Evolutionary conservation across 192 early-diverging fungal genomes (phyloP).

Genomic region (Coemansia sp.): DNA sequence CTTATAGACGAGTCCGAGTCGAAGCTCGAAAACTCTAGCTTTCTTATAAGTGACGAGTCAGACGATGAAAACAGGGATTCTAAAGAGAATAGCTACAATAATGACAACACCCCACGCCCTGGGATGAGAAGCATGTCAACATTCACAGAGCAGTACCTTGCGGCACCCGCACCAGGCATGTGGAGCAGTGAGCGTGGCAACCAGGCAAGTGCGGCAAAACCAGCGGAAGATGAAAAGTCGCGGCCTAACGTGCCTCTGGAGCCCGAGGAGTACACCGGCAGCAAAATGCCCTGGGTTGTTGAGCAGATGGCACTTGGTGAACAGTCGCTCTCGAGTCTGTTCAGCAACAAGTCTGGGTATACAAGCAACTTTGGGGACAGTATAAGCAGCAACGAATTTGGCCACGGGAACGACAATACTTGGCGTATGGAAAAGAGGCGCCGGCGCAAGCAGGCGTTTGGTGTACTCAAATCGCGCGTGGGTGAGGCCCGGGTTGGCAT

Average conservation of each 20-base stretch:
- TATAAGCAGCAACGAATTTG: slow-evolving; percentile 3
- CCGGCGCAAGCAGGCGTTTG: slow-evolving; percentile 44
- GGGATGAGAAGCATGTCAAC: slow-evolving; percentile 17
- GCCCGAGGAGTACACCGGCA: slow-evolving; percentile 37
- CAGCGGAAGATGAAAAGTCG: neutral
- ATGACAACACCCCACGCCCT: slow-evolving; percentile 1
- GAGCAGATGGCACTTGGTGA: slow-evolving; percentile 53
- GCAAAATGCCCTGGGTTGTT: slow-evolving; percentile 40
- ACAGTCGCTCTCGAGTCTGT: slow-evolving; percentile 43
- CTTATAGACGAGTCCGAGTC: slow-evolving; percentile 1
- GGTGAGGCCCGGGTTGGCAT: slow-evolving; percentile 52
- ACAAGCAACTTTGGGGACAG: slow-evolving; percentile 12
- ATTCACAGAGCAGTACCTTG: slow-evolving; percentile 32
- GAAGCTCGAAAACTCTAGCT: slow-evolving; percentile 7
- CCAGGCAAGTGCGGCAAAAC: neutral
- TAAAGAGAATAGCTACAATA: neutral
- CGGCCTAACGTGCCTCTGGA: slow-evolving; percentile 46
- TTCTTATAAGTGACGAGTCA: slow-evolving; percentile 21
- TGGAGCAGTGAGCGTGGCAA: slow-evolving; percentile 14
- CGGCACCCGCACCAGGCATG: slow-evolving; percentile 37
- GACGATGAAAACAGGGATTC: neutral
- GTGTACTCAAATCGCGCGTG: slow-evolving; percentile 37
- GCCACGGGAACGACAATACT: slow-evolving; percentile 3
- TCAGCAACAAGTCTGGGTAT: slow-evolving; percentile 31
- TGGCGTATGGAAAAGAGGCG: slow-evolving; percentile 17